Percentiles rank a stretch among this genome's conserved stretches.
Evolutionary conservation across 2,329 filamentous ascomycete genomes (phyloP).

Genomic region (Biscogniauxia sp.): DNA sequence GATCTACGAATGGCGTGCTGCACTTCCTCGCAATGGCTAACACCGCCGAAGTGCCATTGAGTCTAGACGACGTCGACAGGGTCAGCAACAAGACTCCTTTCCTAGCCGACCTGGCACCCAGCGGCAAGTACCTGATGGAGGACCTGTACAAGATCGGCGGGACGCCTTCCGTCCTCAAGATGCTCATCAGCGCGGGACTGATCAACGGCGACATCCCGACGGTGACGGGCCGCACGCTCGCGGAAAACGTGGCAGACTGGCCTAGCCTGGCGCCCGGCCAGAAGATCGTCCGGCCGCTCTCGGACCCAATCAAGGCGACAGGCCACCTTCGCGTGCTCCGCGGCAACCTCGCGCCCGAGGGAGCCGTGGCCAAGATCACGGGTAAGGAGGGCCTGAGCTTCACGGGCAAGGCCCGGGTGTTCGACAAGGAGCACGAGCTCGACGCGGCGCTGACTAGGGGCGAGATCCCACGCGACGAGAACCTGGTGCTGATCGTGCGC

Average conservation of each 20-base stretch:
- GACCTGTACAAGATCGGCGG: constrained; percentile 76
- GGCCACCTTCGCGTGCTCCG: constrained; percentile 87
- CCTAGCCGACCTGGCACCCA: constrained; percentile 81
- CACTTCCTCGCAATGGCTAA: constrained; percentile 90
- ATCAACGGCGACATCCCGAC: constrained; percentile 70
- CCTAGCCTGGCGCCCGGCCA: constrained; percentile 64
- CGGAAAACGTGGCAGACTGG: constrained; percentile 68
- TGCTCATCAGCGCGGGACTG: constrained; percentile 67
- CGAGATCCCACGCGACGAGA: constrained; percentile 68
- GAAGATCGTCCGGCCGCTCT: constrained; percentile 75
- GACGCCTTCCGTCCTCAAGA: constrained; percentile 71
- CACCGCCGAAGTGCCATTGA: constrained; percentile 73
- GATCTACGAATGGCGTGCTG: constrained; percentile 83
- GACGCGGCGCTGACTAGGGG: constrained; percentile 69
- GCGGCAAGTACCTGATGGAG: constrained; percentile 78
- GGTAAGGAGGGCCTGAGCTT: constrained; percentile 89
- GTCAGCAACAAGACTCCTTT: constrained; percentile 81
- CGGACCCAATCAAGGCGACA: constrained; percentile 70
- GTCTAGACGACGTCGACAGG: constrained; percentile 78
- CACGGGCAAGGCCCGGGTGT: constrained; percentile 76
- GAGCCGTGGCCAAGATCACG: constrained; percentile 93
- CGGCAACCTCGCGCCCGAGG: constrained; percentile 84
- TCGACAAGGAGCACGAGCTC: constrained; percentile 80
- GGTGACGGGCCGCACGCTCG: constrained; percentile 72
- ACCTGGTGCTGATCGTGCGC: constrained; percentile 84